Base-by-base conservation (phyloP, 345 rosid genomes). In the Euclidium syriacum region DNA sequence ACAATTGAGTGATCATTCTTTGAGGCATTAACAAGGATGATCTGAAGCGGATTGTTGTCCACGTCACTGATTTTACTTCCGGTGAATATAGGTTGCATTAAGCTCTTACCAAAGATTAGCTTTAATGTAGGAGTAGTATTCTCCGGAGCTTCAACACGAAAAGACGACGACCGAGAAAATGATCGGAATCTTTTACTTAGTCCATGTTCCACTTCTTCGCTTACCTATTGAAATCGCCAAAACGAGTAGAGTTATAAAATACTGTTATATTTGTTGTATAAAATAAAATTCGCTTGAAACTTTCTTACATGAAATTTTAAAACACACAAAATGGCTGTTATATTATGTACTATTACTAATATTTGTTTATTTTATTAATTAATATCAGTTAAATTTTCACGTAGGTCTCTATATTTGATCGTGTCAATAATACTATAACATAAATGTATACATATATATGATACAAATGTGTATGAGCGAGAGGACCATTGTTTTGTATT, bases 161-260 rank as follows among this genome's bases (percentile, higher is more conserved):
- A 42, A 29, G 67, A 52, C 2, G 68, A 38, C 11, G 86, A 76
- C 38, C 79, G 55, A 4, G 60, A 62, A 43, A 74, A 52, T 18
- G 76, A 42, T 57, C 73, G 78, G 6, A 76, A 14, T 27, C 47
- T 47, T 12, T 71, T 72, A 20, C 10, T 72, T 53, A 92, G 75
- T 43, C 76, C 75, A 23, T 61, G 66, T 57, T 89, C 95, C 33
- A 92, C 68, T 73, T 92, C 98, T 80, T 92, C 88, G 1, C 47
- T 79, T 58, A 92, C 96, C 98, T 89, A 48, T 68, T 43, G 30
- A 2, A 20, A 38, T 36, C 40, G 57, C 26, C 64, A 47, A 29
- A 44, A 49, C 35, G n/a, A 19, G 53, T 49, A 23, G 25, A 29
- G 40, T 52, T 59, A 42, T 23, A 20, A 55, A 46, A 25, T 34